Evolutionary conservation across 2,329 filamentous ascomycete species (phyloP).

Genomic region (Pseudovirgaria hyperparasitica): DNA sequence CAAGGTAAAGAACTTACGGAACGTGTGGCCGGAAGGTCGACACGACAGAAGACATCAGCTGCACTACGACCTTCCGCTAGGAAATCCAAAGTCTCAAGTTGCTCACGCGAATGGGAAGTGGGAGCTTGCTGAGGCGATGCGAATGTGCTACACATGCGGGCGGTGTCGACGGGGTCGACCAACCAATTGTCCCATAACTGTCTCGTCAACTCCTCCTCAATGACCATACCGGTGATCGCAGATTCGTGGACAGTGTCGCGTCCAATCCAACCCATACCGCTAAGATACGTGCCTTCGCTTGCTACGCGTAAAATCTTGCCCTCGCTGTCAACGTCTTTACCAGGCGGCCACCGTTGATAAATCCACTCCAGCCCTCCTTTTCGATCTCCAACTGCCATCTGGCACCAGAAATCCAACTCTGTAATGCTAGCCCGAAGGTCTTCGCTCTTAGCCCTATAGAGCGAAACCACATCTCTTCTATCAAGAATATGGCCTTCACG

Average conservation of each 20-base stretch:
- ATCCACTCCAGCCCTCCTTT: slow-evolving; percentile 87
- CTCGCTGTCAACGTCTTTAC: slow-evolving; percentile 53
- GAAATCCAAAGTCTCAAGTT: slow-evolving; percentile 37
- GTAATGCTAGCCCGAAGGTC: slow-evolving; percentile 73
- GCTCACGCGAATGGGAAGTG: slow-evolving; percentile 31
- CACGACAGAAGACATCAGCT: slow-evolving; percentile 47
- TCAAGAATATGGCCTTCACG: slow-evolving; percentile 75
- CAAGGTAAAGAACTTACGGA: not conserved
- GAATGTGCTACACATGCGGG: not conserved
- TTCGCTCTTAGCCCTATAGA: slow-evolving; percentile 55
- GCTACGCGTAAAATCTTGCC: slow-evolving; percentile 62
- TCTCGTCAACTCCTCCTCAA: slow-evolving; percentile 49
- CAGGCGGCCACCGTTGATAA: slow-evolving; percentile 61
- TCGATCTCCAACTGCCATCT: slow-evolving; percentile 84
- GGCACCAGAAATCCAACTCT: slow-evolving; percentile 93
- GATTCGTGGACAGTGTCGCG: slow-evolving; percentile 42
- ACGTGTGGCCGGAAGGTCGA: slow-evolving; percentile 28
- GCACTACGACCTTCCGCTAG: slow-evolving; percentile 51
- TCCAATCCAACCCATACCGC: slow-evolving; percentile 64
- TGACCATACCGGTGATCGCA: slow-evolving; percentile 25
- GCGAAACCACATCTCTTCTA: slow-evolving; percentile 50
- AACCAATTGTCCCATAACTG: slow-evolving; percentile 58
- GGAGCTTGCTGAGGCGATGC: slow-evolving; percentile 6
- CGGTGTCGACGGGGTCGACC: slow-evolving; percentile 41
- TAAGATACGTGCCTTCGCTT: slow-evolving; percentile 65